phyloP scores from a whole-genome alignment of 2,329 filamentous ascomycete genomes.

The Cladosporium sp. region DNA sequence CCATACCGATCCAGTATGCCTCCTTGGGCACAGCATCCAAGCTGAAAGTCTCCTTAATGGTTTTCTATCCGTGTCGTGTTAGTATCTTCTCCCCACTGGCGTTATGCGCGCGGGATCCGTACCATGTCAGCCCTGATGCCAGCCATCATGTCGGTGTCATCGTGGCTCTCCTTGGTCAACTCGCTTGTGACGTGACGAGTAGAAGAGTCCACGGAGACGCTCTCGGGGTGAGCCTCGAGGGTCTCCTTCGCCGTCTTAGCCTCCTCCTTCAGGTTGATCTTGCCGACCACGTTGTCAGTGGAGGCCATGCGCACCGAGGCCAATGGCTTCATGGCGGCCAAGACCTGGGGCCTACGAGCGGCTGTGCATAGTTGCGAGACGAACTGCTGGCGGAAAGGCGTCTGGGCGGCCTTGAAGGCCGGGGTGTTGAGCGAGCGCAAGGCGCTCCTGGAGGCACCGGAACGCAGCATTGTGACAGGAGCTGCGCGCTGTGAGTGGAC shows the following conservation, averaged over 20 bases:
- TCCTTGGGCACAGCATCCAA: slow-evolving; percentile 43
- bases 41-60: slow-evolving; percentile 47
- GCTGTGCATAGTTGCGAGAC: slow-evolving; percentile 41
- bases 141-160: slow-evolving; percentile 43
- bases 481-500: neutral
- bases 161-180: slow-evolving; percentile 35
- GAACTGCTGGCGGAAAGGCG: slow-evolving; percentile 34
- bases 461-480: slow-evolving; percentile 38
- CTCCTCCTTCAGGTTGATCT: slow-evolving; percentile 56
- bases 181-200: slow-evolving; percentile 36
- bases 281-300: slow-evolving; percentile 32
- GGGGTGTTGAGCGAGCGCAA: slow-evolving; percentile 33
- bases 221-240: slow-evolving; percentile 56
- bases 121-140: slow-evolving; percentile 39
- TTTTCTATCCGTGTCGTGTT: slow-evolving; percentile 34
- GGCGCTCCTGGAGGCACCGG: slow-evolving; percentile 39
- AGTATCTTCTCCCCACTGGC: slow-evolving; percentile 7
- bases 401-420: slow-evolving; percentile 25
- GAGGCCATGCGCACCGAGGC: slow-evolving; percentile 20
- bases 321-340: slow-evolving; percentile 33
- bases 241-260: slow-evolving; percentile 51
- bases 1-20: slow-evolving; percentile 48
- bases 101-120: slow-evolving; percentile 7
- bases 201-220: slow-evolving; percentile 57
- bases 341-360: slow-evolving; percentile 29